Base-by-base conservation (phyloP, 2,329 filamentous ascomycete species). In the Knufia fluminis region DNA sequence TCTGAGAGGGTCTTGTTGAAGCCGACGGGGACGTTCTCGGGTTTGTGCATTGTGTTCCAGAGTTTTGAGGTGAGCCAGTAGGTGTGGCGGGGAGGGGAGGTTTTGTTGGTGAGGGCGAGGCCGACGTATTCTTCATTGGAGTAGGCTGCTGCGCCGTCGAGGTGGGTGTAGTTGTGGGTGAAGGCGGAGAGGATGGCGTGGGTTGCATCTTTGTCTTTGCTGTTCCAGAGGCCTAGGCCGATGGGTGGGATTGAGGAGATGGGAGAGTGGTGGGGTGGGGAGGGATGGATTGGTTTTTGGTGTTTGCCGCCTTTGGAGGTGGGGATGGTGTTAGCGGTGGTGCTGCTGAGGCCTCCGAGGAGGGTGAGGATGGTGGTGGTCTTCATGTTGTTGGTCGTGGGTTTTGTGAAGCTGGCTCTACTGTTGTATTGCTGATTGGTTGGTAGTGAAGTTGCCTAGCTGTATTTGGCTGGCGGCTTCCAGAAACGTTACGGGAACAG, bases 41-140 rank as follows among this genome's bases (percentile, higher is more conserved):
- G 62, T 1, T 53, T 54, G 70, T 90, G 85, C 75, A 81, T 84
- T 40, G 81, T 76, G 75, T 90, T 89, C 74, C 86, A 80, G 45
- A 91, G 78, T 75, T 92, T 94, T 59, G 84, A 87, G 42, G 86
- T 91, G 48, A 86, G 67, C 75, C 78, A 86, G 63, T 85, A 78
- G 58, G 83, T 68, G 48, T 75, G 68, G n/a, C 82, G 76, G 8
- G 54, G 39, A 10, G 80, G 75, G 1, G 85, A 74, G 17, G 77
- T 77, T 1, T 77, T 76, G 32, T 75, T 74, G 57, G 71, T 71
- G 62, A 86, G 81, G 43, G 79, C 82, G 46, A 71, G 66, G 52
- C 82, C 82, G 26, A 86, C 80, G 61, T 82, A 81, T 48, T 70
- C 68, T 65, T 86, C 86, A 68, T 91, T 92, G 64, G 79, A 56